Conservation (phyloP, 1,284 basidiomycete species). For the Leccinum solheimii region DNA sequence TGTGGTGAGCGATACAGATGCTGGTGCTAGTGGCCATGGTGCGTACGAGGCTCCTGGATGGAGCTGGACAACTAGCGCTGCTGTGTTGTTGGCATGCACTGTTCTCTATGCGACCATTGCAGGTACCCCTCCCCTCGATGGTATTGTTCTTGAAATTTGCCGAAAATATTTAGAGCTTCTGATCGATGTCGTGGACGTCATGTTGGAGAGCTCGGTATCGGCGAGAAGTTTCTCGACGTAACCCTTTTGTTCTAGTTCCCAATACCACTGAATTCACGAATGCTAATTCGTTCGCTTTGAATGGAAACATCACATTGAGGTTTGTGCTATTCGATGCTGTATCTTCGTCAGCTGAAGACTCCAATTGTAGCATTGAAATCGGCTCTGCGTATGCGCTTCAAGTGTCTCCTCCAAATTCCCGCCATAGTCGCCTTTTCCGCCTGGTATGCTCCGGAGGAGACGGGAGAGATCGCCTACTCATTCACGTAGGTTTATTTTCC, state of each 20-base stretch:
- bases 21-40: conserved; percentile 59
- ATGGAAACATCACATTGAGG: conserved; percentile 97
- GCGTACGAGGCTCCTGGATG: conserved; percentile 97
- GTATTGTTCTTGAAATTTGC: not conserved
- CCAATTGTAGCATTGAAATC: conserved; percentile 87
- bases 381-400: conserved; percentile 98
- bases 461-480: conserved; percentile 81
- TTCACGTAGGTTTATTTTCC: conserved; percentile 70
- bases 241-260: conserved; percentile 95
- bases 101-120: conserved; percentile 95
- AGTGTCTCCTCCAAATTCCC: conserved; percentile 94
- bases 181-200: conserved; percentile 94
- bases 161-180: conserved; percentile 68
- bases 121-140: conserved; percentile 50
- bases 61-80: conserved; percentile 85
- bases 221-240: conserved; percentile 97
- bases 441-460: conserved; percentile 81
- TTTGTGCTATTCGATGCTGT: conserved; percentile 37
- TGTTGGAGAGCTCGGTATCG: conserved; percentile 93
- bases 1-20: conserved; percentile 37
- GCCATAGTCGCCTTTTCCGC: conserved; percentile 99
- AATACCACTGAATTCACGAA: conserved; percentile 99
- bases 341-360: conserved; percentile 3
- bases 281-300: conserved; percentile 96
- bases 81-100: conserved; percentile 87